Percentiles rank a stretch among this genome's conserved stretches.
phyloP scores from a whole-genome alignment of 2,329 filamentous ascomycete genomes.

The Pseudogymnoascus sp. region DNA sequence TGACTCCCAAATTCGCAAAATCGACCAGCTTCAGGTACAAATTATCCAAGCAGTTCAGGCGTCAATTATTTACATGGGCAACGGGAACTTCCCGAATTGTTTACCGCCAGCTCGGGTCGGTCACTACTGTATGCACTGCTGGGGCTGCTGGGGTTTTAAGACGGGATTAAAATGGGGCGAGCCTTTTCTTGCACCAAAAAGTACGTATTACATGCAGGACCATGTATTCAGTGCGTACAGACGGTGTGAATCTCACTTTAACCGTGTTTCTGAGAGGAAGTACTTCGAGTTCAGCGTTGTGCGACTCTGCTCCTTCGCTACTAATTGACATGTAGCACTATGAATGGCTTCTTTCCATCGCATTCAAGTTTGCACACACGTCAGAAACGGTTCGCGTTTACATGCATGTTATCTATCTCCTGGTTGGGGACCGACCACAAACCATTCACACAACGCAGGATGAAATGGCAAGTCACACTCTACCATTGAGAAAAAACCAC shows the following conservation, averaged over 20 bases:
- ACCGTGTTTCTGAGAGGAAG: background rate
- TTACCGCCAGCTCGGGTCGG: background rate
- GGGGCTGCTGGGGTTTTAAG: background rate
- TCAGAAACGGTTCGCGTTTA: conserved; percentile 1
- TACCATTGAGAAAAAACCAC: background rate
- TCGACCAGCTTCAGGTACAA: background rate
- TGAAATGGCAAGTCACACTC: background rate
- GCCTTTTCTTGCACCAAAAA: background rate
- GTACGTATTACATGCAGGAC: conserved; percentile 4
- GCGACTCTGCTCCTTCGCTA: background rate
- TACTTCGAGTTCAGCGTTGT: background rate
- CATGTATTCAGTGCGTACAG: background rate
- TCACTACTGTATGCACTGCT: conserved; percentile 6
- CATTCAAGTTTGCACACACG: background rate
- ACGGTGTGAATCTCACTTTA: background rate
- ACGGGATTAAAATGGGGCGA: conserved; percentile 6
- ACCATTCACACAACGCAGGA: background rate
- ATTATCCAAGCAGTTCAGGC: background rate
- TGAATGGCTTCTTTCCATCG: background rate
- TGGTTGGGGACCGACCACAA: background rate
- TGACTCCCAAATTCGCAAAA: background rate
- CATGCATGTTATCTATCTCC: background rate
- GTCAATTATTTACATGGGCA: conserved; percentile 1
- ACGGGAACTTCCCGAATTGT: background rate
- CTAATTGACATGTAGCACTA: background rate